Conservation (phyloP, 2,329 filamentous ascomycete genomes). For the Ceratocystiopsis sp. region DNA sequence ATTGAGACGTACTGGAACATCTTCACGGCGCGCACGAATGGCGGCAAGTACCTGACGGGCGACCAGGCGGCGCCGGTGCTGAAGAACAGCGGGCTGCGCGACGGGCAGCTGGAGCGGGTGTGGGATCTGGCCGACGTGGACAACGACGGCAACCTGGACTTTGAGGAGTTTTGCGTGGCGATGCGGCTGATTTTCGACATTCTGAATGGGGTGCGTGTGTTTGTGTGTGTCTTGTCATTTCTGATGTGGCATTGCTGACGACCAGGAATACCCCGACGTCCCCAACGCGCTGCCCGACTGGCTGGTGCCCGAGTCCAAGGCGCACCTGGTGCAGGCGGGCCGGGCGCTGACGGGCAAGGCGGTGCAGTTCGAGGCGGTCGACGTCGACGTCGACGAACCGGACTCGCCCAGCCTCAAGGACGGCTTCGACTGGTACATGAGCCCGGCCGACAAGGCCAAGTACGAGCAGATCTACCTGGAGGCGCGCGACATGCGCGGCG, state of each 20-base stretch:
- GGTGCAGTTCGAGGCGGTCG: constrained; percentile 68
- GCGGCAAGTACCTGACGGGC: constrained; percentile 41
- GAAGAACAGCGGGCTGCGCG: constrained; percentile 45
- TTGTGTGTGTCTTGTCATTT: neutral
- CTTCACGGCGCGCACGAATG: constrained; percentile 41
- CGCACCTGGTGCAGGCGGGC: constrained; percentile 71
- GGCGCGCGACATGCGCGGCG: constrained; percentile 73
- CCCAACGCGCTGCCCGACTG: constrained; percentile 76
- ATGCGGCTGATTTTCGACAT: constrained; percentile 97
- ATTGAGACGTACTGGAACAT: constrained; percentile 52
- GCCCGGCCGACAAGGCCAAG: constrained; percentile 72
- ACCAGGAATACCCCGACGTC: constrained; percentile 77
- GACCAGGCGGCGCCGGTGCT: constrained; percentile 45
- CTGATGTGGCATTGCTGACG: neutral
- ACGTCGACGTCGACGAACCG: constrained; percentile 45
- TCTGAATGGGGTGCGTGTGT: constrained; percentile 63
- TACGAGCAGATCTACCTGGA: constrained; percentile 97
- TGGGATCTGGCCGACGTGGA: constrained; percentile 98
- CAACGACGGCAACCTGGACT: constrained; percentile 92
- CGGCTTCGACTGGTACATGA: constrained; percentile 99
- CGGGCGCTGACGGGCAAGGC: constrained; percentile 65
- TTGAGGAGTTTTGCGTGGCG: constrained; percentile 98
- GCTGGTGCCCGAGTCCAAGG: constrained; percentile 91
- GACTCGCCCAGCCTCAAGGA: constrained; percentile 78
- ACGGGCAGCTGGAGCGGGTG: constrained; percentile 79